Base-by-base conservation (phyloP, 257 asterid genomes). In the Forsythia viridissima region DNA sequence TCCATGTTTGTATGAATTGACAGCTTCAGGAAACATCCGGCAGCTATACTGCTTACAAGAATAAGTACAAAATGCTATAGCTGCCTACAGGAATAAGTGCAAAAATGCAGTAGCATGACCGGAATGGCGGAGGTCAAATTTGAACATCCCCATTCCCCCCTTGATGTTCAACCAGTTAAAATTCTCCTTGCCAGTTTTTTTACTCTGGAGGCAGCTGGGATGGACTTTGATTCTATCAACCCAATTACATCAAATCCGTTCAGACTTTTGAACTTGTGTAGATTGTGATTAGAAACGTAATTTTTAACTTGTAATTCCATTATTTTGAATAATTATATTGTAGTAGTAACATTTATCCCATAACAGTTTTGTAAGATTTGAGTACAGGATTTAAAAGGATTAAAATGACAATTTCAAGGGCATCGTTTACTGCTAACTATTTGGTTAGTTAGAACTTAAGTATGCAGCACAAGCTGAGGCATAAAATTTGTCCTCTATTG, bases 21-120 rank as follows among this genome's bases (percentile, higher is more conserved):
- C 96, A 94, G 98, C 99, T 72, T 94, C 99, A 15, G 98, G 99
- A 71, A 94, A 94, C 83, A 86, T 91, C 76, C 88, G 90, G 73
- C 98, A 94, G 85, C 97, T 92, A 44, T 94, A 92, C 86, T 94
- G 94, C 88, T 74, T 89, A 80, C 97, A 90, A 77, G 97, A 94
- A 69, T 87, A 75, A 76, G 57, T 76, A 72, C 77, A 71, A 55
- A n/a, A 30, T 30, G 84, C 97, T 92, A 43, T 94, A 92, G 34
- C 86, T 94, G 94, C 87, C 72, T 89, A 81, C 97, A 92, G 75
- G 97, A 94, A 68, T 87, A 74, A 77, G 52, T 76, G 34, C 34
- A 30, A 30, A 30, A 52, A 18, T 52, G 78, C 66, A 40, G 79
- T 46, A 52, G 74, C 77, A 20, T 55, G 57, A 78, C 66, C 67